Evolutionary conservation across 2,329 filamentous ascomycete genomes (phyloP).

Genomic region (Epichloe amarillans): DNA sequence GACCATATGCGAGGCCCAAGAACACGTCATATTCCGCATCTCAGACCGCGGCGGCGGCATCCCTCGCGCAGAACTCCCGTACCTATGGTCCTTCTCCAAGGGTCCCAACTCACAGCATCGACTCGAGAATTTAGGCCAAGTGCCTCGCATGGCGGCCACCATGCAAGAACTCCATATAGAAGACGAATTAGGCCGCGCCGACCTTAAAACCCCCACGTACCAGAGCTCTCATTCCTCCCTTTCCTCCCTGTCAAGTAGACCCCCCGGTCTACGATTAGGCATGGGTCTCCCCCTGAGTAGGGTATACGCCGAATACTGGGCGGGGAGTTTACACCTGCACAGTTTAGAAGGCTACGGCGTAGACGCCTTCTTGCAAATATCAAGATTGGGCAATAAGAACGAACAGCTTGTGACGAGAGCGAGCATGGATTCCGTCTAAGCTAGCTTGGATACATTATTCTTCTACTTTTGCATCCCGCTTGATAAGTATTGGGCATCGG

Average conservation of each 20-base stretch:
- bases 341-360: conserved; percentile 92
- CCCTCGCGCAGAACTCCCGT: conserved; percentile 68
- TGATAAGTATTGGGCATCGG: not conserved
- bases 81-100: conserved; percentile 95
- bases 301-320: conserved; percentile 97
- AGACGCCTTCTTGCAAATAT: conserved; percentile 92
- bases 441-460: no score
- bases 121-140: conserved; percentile 71
- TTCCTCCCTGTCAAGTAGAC: conserved; percentile 64
- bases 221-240: conserved; percentile 62
- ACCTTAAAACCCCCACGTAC: conserved; percentile 28
- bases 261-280: conserved; percentile 75
- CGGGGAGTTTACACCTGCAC: conserved; percentile 78
- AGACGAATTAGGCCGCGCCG: conserved; percentile 26
- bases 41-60: conserved; percentile 94
- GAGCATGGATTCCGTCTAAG: conserved; percentile 56
- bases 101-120: conserved; percentile 66
- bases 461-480: no score
- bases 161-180: conserved; percentile 66
- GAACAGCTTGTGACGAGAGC: conserved; percentile 76
- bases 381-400: conserved; percentile 93
- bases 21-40: conserved; percentile 92
- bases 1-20: conserved; percentile 81
- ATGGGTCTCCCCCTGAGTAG: conserved; percentile 89
- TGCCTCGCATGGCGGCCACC: conserved; percentile 85